Conservation (phyloP, 176 grass and related monocot species). For the Elymus sibiricus region DNA sequence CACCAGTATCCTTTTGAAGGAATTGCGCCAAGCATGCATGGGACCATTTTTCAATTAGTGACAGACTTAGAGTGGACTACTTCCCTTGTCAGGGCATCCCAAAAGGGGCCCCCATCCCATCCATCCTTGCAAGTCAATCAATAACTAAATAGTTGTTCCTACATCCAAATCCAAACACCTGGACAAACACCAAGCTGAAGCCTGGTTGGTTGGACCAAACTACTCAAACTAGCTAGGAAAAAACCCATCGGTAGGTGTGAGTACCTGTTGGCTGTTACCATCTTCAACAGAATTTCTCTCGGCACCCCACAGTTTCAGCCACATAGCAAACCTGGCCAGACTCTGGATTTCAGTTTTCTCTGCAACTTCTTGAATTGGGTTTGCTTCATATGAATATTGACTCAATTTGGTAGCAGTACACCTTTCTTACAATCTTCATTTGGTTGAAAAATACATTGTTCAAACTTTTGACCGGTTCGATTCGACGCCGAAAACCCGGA, state of each 20-base stretch:
- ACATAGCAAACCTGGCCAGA: neutral
- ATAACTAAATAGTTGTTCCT: slow-evolving; percentile 34
- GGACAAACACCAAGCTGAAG: neutral
- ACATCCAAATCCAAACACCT: slow-evolving; percentile 30
- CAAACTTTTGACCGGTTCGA: neutral
- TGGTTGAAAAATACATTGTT: neutral
- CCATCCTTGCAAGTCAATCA: slow-evolving; percentile 46
- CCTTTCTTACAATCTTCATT: neutral
- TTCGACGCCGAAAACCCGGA: neutral
- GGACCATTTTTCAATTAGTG: neutral
- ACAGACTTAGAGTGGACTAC: slow-evolving; percentile 15
- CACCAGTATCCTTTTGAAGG: neutral
- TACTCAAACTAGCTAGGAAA: neutral
- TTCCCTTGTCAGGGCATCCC: neutral
- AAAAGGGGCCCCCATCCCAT: neutral
- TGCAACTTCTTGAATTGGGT: neutral
- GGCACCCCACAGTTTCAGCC: neutral
- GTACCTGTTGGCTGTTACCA: neutral
- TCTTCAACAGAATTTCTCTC: neutral
- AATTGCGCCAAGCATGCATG: neutral
- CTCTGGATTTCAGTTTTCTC: neutral
- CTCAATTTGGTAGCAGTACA: neutral
- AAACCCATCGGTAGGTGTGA: neutral
- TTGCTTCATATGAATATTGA: neutral
- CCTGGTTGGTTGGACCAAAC: slow-evolving; percentile 28